Evolutionary conservation across 164 flowering plant genomes (phyloP).

Genomic region (Vitis rotundifolia): DNA sequence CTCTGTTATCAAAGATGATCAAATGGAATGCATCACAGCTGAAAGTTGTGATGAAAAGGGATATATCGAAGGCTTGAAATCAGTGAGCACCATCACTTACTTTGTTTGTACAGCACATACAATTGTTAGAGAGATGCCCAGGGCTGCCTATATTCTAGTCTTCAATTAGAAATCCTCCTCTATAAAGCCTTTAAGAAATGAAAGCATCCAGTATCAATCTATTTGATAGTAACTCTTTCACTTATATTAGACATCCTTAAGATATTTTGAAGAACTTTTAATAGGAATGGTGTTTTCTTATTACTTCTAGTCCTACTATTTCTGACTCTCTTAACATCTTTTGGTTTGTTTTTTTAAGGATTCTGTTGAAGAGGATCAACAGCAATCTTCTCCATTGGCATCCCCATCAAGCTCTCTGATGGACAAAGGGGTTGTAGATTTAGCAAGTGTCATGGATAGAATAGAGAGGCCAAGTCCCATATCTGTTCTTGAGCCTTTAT

Average conservation of each 20-base stretch:
- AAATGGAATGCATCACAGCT: conserved; percentile 14
- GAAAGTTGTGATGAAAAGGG: conserved; percentile 24
- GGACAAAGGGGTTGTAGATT: conserved; percentile 29
- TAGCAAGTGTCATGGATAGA: conserved; percentile 29
- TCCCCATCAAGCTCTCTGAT: conserved; percentile 36
- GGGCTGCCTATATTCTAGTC: no score
- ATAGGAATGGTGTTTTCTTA: no score
- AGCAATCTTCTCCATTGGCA: conserved; percentile 23
- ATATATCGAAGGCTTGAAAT: conserved; percentile 20
- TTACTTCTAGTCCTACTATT: neutral
- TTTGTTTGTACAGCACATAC: neutral
- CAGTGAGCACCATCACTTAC: conserved; percentile 28
- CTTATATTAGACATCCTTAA: no score
- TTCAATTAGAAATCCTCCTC: no score
- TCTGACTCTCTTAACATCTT: neutral
- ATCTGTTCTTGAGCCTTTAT: conserved; percentile 81
- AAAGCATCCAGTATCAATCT: no score
- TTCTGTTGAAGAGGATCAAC: conserved; percentile 25
- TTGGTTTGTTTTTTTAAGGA: conserved; percentile 33
- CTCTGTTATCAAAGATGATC: conserved; percentile 15
- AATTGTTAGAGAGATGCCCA: neutral
- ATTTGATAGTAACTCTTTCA: no score
- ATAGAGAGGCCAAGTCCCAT: conserved; percentile 77
- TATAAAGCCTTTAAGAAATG: no score
- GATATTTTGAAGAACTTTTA: no score